Conservation (phyloP, 176 grass and related monocot genomes). For the Hsuehochloa calcarea region DNA sequence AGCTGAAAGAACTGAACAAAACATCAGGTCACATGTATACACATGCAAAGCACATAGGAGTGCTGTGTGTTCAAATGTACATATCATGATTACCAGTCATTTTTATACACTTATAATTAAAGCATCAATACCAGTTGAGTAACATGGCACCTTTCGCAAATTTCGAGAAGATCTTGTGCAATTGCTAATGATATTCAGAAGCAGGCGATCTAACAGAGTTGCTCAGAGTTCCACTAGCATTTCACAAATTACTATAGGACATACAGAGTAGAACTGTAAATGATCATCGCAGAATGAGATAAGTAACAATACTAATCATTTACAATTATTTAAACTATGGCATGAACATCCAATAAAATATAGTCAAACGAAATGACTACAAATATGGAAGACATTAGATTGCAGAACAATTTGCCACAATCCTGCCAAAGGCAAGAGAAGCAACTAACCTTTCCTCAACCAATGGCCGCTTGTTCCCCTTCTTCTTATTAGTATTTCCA, state of each 20-base stretch:
- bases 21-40: not conserved
- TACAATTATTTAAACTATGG: not conserved
- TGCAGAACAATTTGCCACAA: not conserved
- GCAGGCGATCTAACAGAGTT: not conserved
- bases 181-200: not conserved
- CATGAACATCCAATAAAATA: not conserved
- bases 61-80: not conserved
- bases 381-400: not conserved
- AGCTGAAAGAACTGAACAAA: not conserved
- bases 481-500: conserved; percentile 61
- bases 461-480: conserved; percentile 75
- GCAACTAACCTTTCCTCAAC: conserved; percentile 78
- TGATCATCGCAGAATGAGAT: not conserved
- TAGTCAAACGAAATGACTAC: not conserved
- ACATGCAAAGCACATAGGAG: not conserved
- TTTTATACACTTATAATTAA: not conserved
- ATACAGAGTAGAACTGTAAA: not conserved
- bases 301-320: not conserved
- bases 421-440: not conserved
- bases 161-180: not conserved
- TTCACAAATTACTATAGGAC: not conserved
- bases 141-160: not conserved
- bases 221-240: not conserved
- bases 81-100: not conserved
- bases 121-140: not conserved